These are phyloP conservation scores for Salix brachista DNA, from an alignment of 345 rosid species.

Conservation along the genomic window DNA sequence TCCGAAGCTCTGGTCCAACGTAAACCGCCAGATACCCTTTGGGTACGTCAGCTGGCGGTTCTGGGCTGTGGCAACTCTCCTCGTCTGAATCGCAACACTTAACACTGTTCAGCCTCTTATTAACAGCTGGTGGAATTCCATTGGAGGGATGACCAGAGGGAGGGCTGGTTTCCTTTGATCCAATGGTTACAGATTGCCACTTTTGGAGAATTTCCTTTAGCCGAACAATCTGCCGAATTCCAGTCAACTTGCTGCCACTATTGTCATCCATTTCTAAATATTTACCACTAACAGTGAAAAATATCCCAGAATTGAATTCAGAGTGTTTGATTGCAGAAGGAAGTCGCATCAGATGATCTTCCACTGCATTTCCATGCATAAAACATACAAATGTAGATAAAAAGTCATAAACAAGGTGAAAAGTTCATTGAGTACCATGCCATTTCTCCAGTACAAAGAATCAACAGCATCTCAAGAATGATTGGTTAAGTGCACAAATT, in stretches of 20 bases:
- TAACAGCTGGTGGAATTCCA: conserved; percentile 42
- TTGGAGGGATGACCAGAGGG: conserved; percentile 14
- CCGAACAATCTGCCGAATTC: conserved; percentile 77
- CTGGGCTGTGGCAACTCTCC: conserved; percentile 69
- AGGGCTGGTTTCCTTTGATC: conserved; percentile 25
- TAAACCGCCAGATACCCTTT: conserved; percentile 88
- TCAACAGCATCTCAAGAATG: background rate
- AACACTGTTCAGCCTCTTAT: conserved; percentile 45
- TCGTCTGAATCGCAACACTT: conserved; percentile 71
- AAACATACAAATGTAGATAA: background rate
- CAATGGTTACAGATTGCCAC: conserved; percentile 78
- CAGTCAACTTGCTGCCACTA: conserved; percentile 53
- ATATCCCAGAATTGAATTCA: conserved; percentile 22
- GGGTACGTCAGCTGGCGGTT: conserved; percentile 74
- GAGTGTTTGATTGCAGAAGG: conserved; percentile 22
- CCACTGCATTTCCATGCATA: conserved; percentile 18
- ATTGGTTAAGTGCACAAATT: background rate
- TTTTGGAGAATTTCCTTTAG: conserved; percentile 82
- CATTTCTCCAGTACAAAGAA: background rate
- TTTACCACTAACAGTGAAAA: conserved; percentile 22
- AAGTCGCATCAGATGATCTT: conserved; percentile 46
- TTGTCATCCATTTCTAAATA: conserved; percentile 53
- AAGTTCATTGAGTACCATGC: background rate
- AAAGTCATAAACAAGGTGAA: background rate
- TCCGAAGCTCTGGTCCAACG: conserved; percentile 83